A percentile compares a stretch with the other conserved stretches of the same genome.
phyloP scores from a whole-genome alignment of 371 early-diverging fungal species.

The Rhizopus sp. region DNA sequence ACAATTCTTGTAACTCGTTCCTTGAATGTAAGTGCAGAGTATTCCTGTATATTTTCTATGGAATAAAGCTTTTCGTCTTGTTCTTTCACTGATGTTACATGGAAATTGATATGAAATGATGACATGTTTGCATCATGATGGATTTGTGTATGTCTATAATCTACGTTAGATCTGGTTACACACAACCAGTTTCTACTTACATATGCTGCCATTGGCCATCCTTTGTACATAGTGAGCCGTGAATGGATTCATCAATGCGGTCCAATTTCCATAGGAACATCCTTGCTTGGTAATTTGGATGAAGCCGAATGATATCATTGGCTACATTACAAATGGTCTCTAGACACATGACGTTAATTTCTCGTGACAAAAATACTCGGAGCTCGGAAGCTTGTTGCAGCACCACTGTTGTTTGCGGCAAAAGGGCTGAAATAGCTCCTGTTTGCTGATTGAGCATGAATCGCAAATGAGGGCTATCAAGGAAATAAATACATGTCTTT shows the following conservation, averaged over 20 bases:
- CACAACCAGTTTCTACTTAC: constrained; percentile 23
- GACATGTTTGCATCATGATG: constrained; percentile 11
- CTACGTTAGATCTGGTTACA: neutral
- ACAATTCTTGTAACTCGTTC: constrained; percentile 20
- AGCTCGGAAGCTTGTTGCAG: constrained; percentile 46
- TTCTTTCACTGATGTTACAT: neutral
- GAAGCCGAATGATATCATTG: constrained; percentile 38
- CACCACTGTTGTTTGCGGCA: constrained; percentile 48
- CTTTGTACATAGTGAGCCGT: constrained; percentile 33
- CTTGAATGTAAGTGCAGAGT: constrained; percentile 14
- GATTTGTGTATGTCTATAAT: neutral
- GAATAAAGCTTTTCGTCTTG: neutral
- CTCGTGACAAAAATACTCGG: constrained; percentile 43
- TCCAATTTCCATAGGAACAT: constrained; percentile 48
- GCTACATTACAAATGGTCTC: constrained; percentile 45
- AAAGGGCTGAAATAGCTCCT: constrained; percentile 37
- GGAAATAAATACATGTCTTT: constrained; percentile 7
- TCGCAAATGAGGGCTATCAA: constrained; percentile 30
- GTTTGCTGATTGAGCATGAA: constrained; percentile 34
- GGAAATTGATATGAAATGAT: constrained; percentile 25
- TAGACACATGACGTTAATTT: constrained; percentile 48
- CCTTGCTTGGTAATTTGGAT: constrained; percentile 17
- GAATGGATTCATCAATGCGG: constrained; percentile 48
- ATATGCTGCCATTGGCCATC: constrained; percentile 35
- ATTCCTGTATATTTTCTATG: constrained; percentile 4